These are phyloP conservation scores for Globisporangium sylvaticum DNA, from an alignment of 352 stramenopile species.

Conservation along the genomic window DNA sequence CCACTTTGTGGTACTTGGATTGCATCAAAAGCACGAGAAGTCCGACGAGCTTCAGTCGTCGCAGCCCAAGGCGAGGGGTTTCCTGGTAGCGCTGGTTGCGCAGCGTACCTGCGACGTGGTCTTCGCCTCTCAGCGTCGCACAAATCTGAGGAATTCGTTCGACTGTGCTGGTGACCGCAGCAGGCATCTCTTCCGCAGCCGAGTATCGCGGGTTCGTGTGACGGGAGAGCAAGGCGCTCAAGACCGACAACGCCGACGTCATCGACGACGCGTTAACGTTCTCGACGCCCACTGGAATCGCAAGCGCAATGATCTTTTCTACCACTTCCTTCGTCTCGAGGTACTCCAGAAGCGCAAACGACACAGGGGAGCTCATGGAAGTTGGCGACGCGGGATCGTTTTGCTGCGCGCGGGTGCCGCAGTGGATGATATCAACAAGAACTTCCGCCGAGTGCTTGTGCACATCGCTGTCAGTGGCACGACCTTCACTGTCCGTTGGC, in stretches of 20 bases:
- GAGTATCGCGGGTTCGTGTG: conserved; percentile 78
- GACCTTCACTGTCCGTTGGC: conserved; percentile 27
- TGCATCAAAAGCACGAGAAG: conserved; percentile 79
- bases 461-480: conserved; percentile 56
- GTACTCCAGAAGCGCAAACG: conserved; percentile 71
- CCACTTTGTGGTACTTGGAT: conserved; percentile 80
- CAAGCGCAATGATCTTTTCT: conserved; percentile 60
- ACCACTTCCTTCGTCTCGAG: conserved; percentile 73
- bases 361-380: conserved; percentile 46
- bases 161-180: conserved; percentile 47
- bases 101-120: conserved; percentile 60
- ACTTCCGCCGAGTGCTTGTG: conserved; percentile 85
- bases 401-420: conserved; percentile 68
- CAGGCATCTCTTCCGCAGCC: conserved; percentile 55
- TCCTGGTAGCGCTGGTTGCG: conserved; percentile 73
- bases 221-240: conserved; percentile 71
- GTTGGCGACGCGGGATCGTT: conserved; percentile 61
- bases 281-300: conserved; percentile 33
- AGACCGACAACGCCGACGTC: conserved; percentile 71
- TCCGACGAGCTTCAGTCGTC: conserved; percentile 77
- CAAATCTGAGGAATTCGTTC: conserved; percentile 64
- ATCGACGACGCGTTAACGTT: conserved; percentile 63
- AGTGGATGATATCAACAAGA: conserved; percentile 85
- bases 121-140: conserved; percentile 52
- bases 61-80: conserved; percentile 66